Evolutionary conservation across 495 filamentous ascomycete species (phyloP), one percentile per base, ranked within the genome.

Genomic region (Daldinia grandis): DNA sequence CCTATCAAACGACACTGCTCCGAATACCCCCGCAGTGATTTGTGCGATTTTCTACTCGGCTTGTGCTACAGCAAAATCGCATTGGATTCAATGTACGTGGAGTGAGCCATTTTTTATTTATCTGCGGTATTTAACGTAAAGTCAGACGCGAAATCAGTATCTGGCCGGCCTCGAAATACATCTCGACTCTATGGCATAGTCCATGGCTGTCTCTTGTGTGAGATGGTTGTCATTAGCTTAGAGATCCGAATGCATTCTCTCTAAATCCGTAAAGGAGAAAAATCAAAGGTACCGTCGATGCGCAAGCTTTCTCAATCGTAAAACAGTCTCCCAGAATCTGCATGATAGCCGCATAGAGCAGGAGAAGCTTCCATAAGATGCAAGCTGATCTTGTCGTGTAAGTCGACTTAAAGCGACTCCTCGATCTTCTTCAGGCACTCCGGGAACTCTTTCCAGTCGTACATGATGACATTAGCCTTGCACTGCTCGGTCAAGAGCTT

Each of bases 371-470:
- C 17, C 49, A 17, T 27, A 33, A 56, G 15, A 68, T 25, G 24
- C 14, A 12, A 40, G 40, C 37, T 8, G 40, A 61, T 8, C 55
- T 56, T 31, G 9, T 42, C 14, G 19, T 56, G 51, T 8, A 44
- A 40, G 31, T 57, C 49, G 38, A 73, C 66, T 73, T 70, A 78
- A 66, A 76, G 66, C 4, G 69, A 25, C 24, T 55, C 76, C 73
- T 94, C 87, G 66, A 94, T 85, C 80, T 91, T 85, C 75, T 85
- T 85, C 76, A 98, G 69, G 79, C 84, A 86, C 17, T 86, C 80
- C 55, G 85, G 83, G 79, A 97, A 97, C 78, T 97, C 91, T 53
- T 79, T 85, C 94, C 94, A 97, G 78, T 97, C 82, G 37, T 88
- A 84, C 94, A 98, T 97, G 76, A 98, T 84, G 56, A 90, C 84